Evolutionary conservation across 441 rosid genomes (phyloP).

Genomic region (Manihot esculenta): DNA sequence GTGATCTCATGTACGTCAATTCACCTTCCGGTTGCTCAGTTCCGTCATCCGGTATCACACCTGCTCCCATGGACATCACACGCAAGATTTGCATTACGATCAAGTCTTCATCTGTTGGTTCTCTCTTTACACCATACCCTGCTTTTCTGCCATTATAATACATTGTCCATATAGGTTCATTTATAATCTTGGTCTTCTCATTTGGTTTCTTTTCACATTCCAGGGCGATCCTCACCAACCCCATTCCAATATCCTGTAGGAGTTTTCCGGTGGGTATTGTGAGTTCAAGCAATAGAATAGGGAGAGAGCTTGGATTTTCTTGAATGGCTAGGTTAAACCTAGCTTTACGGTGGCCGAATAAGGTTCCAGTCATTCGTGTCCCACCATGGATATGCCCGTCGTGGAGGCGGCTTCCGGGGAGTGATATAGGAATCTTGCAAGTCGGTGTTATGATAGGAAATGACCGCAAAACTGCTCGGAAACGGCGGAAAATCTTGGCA

Average conservation of each 20-base stretch:
- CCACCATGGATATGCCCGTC: constrained; percentile 72
- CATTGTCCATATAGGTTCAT: constrained; percentile 78
- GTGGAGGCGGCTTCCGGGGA: constrained; percentile 38
- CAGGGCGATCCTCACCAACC: constrained; percentile 66
- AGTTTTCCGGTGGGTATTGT: constrained; percentile 71
- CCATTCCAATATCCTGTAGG: constrained; percentile 69
- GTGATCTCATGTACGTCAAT: constrained; percentile 70
- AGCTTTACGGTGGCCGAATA: constrained; percentile 66
- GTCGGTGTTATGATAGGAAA: constrained; percentile 65
- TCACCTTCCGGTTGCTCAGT: constrained; percentile 59
- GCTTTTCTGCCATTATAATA: constrained; percentile 69
- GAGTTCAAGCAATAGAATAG: constrained; percentile 56
- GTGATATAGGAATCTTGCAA: constrained; percentile 59
- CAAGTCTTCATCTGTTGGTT: constrained; percentile 71
- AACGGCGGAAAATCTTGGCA: constrained; percentile 45
- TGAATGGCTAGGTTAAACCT: constrained; percentile 70
- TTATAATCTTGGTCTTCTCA: constrained; percentile 56
- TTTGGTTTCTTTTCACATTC: constrained; percentile 72
- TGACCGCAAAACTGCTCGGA: constrained; percentile 65
- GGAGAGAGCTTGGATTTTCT: constrained; percentile 63
- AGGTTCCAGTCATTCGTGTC: constrained; percentile 70
- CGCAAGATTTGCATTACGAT: constrained; percentile 69
- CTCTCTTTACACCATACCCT: constrained; percentile 76
- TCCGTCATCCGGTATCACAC: constrained; percentile 53
- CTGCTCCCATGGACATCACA: constrained; percentile 81